These are phyloP conservation scores for Penicillium turbatum DNA, from an alignment of 495 filamentous ascomycete species.

Conservation along the genomic window DNA sequence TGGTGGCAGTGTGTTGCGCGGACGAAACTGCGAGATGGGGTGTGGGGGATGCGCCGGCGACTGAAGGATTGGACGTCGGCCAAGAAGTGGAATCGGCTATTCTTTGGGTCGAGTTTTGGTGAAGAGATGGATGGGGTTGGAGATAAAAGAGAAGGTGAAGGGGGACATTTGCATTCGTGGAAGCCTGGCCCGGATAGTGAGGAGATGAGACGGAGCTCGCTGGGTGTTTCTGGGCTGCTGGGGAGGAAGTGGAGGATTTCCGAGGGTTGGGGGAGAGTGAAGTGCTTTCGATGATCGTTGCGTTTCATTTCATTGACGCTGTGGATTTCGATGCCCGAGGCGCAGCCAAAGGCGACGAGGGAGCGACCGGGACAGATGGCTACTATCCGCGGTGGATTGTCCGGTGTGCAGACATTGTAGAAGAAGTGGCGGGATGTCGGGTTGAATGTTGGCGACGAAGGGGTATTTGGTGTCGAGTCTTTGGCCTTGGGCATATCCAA, in stretches of 20 bases:
- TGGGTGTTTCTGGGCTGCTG: constrained; percentile 41
- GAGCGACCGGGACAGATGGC: constrained; percentile 64
- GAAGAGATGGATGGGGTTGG: constrained; percentile 9
- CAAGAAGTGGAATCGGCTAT: constrained; percentile 32
- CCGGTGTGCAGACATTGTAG: constrained; percentile 57
- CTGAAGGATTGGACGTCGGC: constrained; percentile 27
- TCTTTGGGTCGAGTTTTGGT: constrained; percentile 20
- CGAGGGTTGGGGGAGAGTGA: constrained; percentile 62
- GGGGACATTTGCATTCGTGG: constrained; percentile 32
- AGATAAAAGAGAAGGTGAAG: background rate
- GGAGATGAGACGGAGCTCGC: constrained; percentile 61
- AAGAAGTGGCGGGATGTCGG: constrained; percentile 38
- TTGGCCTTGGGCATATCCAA: constrained; percentile 23
- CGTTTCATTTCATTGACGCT: constrained; percentile 64
- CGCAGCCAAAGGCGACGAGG: constrained; percentile 69
- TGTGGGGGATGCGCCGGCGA: constrained; percentile 24
- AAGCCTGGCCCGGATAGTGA: constrained; percentile 52
- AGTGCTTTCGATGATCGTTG: constrained; percentile 55
- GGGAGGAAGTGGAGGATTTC: constrained; percentile 67
- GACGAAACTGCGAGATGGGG: constrained; percentile 29
- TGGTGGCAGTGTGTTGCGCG: constrained; percentile 54
- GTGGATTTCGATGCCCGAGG: constrained; percentile 64
- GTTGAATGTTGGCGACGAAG: constrained; percentile 22
- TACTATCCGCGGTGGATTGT: constrained; percentile 63
- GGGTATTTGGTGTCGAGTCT: constrained; percentile 1